Evolutionary conservation across 2,329 filamentous ascomycete genomes (phyloP).

Genomic region (Fusarium longipes): DNA sequence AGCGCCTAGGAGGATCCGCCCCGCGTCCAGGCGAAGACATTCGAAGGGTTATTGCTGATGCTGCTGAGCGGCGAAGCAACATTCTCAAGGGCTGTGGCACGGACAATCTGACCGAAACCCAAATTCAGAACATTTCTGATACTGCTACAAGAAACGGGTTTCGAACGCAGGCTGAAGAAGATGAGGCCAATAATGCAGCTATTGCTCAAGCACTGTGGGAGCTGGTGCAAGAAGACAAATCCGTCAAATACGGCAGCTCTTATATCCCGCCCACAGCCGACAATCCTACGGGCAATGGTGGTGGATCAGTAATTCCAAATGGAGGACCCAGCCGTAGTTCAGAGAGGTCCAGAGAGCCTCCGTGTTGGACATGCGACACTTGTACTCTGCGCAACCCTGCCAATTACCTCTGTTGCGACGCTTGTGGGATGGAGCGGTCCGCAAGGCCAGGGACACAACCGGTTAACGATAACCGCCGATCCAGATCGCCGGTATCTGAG

Average conservation of each 20-base stretch:
- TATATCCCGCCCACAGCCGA: slow-evolving; percentile 63
- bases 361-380: slow-evolving; percentile 63
- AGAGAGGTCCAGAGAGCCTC: slow-evolving; percentile 19
- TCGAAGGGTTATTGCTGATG: slow-evolving; percentile 76
- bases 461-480: slow-evolving; percentile 34
- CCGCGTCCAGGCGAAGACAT: slow-evolving; percentile 71
- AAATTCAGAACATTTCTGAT: slow-evolving; percentile 73
- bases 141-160: slow-evolving; percentile 78
- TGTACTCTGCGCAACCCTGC: slow-evolving; percentile 69
- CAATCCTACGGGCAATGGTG: slow-evolving; percentile 61
- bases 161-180: slow-evolving; percentile 85
- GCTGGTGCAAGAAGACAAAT: slow-evolving; percentile 83
- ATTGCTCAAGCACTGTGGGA: slow-evolving; percentile 90
- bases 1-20: slow-evolving; percentile 74
- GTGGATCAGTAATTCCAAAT: slow-evolving; percentile 49
- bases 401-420: slow-evolving; percentile 65
- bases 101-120: slow-evolving; percentile 72
- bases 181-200: slow-evolving; percentile 87
- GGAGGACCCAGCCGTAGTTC: slow-evolving; percentile 16
- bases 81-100: slow-evolving; percentile 81
- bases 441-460: slow-evolving; percentile 24
- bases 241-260: slow-evolving; percentile 63
- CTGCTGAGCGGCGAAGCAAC: slow-evolving; percentile 74
- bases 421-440: slow-evolving; percentile 61
- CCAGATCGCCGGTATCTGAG: slow-evolving; percentile 16